Evolutionary conservation across 306 rosid species (phyloP).

Genomic region (Coriaria nepalensis): DNA sequence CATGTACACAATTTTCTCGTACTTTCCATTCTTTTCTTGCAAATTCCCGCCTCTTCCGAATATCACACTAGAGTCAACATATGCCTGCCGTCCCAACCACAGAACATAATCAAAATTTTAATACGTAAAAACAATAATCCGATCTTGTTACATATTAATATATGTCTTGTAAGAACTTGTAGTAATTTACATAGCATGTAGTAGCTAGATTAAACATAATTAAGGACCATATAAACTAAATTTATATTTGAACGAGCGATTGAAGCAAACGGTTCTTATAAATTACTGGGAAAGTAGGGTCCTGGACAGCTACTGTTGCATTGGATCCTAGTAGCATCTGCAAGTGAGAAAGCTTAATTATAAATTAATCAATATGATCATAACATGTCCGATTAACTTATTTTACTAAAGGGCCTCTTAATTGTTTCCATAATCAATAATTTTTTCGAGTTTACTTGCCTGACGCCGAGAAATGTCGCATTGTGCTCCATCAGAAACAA

Average conservation of each 20-base stretch:
- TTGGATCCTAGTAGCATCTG: constrained; percentile 41
- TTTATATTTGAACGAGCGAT: neutral
- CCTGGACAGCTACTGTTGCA: constrained; percentile 48
- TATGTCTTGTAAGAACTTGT: too few species aligned
- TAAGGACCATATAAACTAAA: too few species aligned
- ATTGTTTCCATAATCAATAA: too few species aligned
- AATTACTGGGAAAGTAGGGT: constrained; percentile 55
- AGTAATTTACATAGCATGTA: too few species aligned
- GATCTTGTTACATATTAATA: neutral
- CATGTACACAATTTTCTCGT: constrained; percentile 40
- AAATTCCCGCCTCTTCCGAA: constrained; percentile 33
- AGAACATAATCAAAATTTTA: neutral
- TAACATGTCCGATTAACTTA: too few species aligned
- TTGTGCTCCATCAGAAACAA: constrained; percentile 63
- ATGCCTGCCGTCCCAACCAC: constrained; percentile 40
- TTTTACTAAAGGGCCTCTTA: too few species aligned
- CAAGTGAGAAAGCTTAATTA: neutral
- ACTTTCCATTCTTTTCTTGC: constrained; percentile 24
- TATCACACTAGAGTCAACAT: constrained; percentile 40
- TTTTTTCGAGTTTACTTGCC: constrained; percentile 20
- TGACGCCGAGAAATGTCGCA: constrained; percentile 56
- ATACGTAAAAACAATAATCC: neutral
- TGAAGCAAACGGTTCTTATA: too few species aligned
- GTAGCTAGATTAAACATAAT: too few species aligned
- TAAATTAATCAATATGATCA: too few species aligned